A percentile compares a stretch with the other conserved stretches of the same genome.
These are phyloP conservation scores for Brettanomyces nanus DNA, from an alignment of 805 yeast genomes.

Conservation along the genomic window DNA sequence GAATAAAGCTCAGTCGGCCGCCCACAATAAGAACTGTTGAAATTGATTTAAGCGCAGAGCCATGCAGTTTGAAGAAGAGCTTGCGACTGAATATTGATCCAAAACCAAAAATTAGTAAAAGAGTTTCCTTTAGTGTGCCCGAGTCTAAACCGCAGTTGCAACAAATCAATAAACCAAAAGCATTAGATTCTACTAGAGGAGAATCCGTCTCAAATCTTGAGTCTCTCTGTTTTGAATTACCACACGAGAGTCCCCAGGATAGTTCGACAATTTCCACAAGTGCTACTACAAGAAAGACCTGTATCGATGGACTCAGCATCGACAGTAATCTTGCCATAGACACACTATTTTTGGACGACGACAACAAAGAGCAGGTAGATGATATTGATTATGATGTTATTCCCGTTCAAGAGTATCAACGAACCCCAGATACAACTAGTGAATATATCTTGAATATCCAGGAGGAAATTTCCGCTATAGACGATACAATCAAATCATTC, in stretches of 20 bases:
- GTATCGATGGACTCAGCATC: neutral
- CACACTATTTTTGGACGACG: neutral
- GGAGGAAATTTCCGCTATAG: conserved; percentile 1
- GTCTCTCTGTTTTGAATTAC: conserved; percentile 2
- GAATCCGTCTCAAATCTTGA: neutral
- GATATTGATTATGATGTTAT: too few species aligned
- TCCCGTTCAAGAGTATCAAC: too few species aligned
- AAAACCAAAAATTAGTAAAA: neutral
- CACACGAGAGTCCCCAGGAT: conserved; percentile 1
- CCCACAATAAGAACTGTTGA: too few species aligned
- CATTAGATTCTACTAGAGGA: neutral
- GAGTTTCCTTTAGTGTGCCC: neutral
- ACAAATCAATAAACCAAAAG: neutral
- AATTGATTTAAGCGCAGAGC: too few species aligned
- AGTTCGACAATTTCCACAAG: too few species aligned
- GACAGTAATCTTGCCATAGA: neutral
- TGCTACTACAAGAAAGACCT: too few species aligned
- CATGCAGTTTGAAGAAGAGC: too few species aligned
- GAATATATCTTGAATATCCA: too few species aligned
- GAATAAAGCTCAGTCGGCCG: too few species aligned
- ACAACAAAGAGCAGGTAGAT: too few species aligned
- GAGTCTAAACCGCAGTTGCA: neutral
- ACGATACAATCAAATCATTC: conserved; percentile 1
- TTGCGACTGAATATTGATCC: too few species aligned
- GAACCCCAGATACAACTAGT: too few species aligned